Evolutionary conservation across 1,139 yeast genomes (phyloP).

Genomic region (Scheffersomyces stambukii): DNA sequence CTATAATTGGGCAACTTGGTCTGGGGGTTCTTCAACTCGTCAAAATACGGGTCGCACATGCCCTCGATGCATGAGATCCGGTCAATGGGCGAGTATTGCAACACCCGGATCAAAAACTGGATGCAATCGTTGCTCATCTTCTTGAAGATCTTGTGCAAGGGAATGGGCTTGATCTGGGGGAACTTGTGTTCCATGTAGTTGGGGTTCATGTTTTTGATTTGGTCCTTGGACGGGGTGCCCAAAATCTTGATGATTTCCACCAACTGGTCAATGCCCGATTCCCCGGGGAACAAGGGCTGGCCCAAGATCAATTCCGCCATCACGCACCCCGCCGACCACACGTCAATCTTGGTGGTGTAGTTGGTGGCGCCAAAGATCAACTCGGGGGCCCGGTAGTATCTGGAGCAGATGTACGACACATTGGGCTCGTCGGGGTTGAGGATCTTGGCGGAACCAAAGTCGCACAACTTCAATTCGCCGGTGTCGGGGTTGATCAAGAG

Average conservation of each 20-base stretch:
- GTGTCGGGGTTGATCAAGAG: constrained; percentile 80
- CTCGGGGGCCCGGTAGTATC: constrained; percentile 95
- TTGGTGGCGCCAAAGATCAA: constrained; percentile 87
- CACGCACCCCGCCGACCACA: constrained; percentile 98
- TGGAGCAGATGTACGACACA: constrained; percentile 92
- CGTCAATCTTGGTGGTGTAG: constrained; percentile 94
- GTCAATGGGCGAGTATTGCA: constrained; percentile 73
- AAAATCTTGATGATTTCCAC: constrained; percentile 94
- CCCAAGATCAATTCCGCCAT: constrained; percentile 95
- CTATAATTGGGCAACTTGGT: constrained; percentile 54
- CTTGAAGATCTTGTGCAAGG: constrained; percentile 78
- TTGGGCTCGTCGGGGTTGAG: constrained; percentile 88
- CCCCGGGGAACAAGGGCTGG: constrained; percentile 97
- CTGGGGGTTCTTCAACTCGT: constrained; percentile 58
- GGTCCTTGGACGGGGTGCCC: constrained; percentile 93
- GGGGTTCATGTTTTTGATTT: constrained; percentile 92
- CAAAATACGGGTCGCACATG: constrained; percentile 68
- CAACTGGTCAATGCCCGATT: constrained; percentile 93
- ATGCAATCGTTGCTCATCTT: constrained; percentile 59
- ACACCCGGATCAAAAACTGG: constrained; percentile 53
- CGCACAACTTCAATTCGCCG: constrained; percentile 86
- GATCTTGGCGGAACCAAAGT: constrained; percentile 97
- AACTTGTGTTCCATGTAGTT: constrained; percentile 96
- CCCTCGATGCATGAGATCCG: constrained; percentile 70
- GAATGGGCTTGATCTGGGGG: constrained; percentile 94